Conservation (phyloP, 2,329 filamentous ascomycete genomes). For the Fusarium temperatum region DNA sequence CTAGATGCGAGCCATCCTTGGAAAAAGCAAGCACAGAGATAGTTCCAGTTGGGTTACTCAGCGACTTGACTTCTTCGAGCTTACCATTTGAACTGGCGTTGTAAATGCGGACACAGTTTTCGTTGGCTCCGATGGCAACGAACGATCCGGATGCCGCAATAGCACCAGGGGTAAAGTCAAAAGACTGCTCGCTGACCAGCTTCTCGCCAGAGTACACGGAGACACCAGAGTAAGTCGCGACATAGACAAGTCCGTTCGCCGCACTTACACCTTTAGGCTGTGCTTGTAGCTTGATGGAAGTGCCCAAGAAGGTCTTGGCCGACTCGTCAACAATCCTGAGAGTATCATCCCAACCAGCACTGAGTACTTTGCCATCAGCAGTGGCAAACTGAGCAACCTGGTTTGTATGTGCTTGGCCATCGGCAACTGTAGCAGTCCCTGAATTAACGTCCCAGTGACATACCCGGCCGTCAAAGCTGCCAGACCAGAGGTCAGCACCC, state of each 20-base stretch:
- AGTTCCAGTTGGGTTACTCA: constrained; percentile 74
- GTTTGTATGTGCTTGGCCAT: constrained; percentile 85
- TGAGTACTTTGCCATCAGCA: constrained; percentile 74
- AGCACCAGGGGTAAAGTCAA: constrained; percentile 72
- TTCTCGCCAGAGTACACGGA: constrained; percentile 68
- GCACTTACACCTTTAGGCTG: constrained; percentile 82
- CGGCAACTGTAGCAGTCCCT: constrained; percentile 75
- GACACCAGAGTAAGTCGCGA: constrained; percentile 64
- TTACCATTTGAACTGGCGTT: constrained; percentile 61
- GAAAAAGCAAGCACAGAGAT: constrained; percentile 89
- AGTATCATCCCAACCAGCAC: constrained; percentile 93
- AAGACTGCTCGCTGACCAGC: constrained; percentile 65
- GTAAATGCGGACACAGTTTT: constrained; percentile 81
- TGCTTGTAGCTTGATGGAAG: constrained; percentile 71
- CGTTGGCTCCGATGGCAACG: constrained; percentile 79
- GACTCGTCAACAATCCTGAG: constrained; percentile 80
- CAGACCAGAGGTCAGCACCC: constrained; percentile 79
- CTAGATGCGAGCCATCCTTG: constrained; percentile 77
- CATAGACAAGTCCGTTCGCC: constrained; percentile 60
- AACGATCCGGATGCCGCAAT: constrained; percentile 74
- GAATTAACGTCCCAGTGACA: constrained; percentile 82
- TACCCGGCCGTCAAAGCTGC: constrained; percentile 90
- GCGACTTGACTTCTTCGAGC: constrained; percentile 62
- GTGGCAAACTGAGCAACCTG: constrained; percentile 82
- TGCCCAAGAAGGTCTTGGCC: constrained; percentile 78